Percentiles rank a stretch among this genome's conserved stretches.
Evolutionary conservation across 257 asterid species (phyloP).

Genomic region (Scutellaria minor): DNA sequence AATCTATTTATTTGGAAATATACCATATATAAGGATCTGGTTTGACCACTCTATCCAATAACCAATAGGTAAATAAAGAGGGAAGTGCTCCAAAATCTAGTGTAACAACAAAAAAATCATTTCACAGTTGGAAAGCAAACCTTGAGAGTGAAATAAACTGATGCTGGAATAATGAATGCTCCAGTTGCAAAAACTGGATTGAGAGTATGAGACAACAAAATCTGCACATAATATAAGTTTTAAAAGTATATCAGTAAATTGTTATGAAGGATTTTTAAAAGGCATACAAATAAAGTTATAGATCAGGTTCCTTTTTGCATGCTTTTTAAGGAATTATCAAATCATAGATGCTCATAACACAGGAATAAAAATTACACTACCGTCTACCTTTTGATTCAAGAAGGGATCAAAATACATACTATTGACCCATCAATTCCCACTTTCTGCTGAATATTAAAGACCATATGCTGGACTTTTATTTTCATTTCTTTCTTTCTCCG

Average conservation of each 20-base stretch:
- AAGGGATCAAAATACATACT: slow-evolving; percentile 10
- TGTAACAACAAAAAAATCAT: slow-evolving; percentile 13
- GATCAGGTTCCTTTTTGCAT: slow-evolving; percentile 21
- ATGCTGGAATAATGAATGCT: slow-evolving; percentile 81
- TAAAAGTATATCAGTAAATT: slow-evolving; percentile 22
- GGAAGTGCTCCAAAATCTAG: slow-evolving; percentile 20
- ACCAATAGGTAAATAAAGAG: slow-evolving; percentile 17
- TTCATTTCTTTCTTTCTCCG: neutral
- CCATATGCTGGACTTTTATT: neutral
- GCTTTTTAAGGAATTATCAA: slow-evolving; percentile 21
- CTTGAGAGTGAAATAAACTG: slow-evolving; percentile 83
- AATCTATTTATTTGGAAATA: slow-evolving; percentile 6
- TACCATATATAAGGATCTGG: slow-evolving; percentile 15
- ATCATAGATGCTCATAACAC: slow-evolving; percentile 14
- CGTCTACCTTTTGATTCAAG: slow-evolving; percentile 5
- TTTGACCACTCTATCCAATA: slow-evolving; percentile 15
- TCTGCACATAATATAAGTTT: slow-evolving; percentile 52
- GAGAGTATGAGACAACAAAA: slow-evolving; percentile 70
- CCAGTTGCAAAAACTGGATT: slow-evolving; percentile 76
- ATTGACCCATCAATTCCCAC: neutral
- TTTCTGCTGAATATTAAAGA: slow-evolving; percentile 15
- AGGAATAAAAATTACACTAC: slow-evolving; percentile 13
- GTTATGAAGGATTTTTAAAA: slow-evolving; percentile 14
- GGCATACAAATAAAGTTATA: neutral
- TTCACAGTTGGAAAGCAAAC: slow-evolving; percentile 46